A percentile compares a stretch with the other conserved stretches of the same genome.
Evolutionary conservation across 108 stramenopile species (phyloP).

Genomic region (Skeletonema potamos): DNA sequence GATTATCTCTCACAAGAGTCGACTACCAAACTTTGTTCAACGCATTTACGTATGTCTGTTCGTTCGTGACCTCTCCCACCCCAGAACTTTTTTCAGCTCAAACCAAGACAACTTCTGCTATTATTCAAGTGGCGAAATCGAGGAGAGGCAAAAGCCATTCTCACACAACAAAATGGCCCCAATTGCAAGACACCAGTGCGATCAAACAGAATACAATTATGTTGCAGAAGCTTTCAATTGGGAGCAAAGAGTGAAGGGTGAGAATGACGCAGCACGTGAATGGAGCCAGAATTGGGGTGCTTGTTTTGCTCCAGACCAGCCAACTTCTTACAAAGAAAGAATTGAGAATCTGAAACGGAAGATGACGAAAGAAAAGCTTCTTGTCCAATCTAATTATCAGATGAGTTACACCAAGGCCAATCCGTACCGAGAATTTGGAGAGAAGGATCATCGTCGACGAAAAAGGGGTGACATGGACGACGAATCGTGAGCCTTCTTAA

Average conservation of each 20-base stretch:
- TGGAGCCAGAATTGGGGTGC: slow-evolving; percentile 32
- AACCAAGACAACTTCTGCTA: neutral
- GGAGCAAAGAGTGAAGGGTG: slow-evolving; percentile 42
- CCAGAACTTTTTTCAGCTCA: neutral
- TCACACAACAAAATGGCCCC: neutral
- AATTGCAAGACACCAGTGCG: slow-evolving; percentile 33
- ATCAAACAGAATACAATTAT: slow-evolving; percentile 32
- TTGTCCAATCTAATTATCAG: slow-evolving; percentile 30
- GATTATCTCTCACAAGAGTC: too few species aligned
- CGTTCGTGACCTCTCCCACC: neutral
- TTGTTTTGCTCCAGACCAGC: slow-evolving; percentile 22
- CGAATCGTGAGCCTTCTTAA: neutral
- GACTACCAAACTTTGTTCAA: too few species aligned
- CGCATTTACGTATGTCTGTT: too few species aligned
- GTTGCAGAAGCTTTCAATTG: slow-evolving; percentile 44
- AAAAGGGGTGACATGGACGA: neutral
- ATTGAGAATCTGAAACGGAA: slow-evolving; percentile 16
- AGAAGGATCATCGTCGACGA: neutral
- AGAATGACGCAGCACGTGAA: slow-evolving; percentile 17
- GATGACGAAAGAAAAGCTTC: slow-evolving; percentile 20
- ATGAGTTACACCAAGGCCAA: slow-evolving; percentile 19
- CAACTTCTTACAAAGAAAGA: slow-evolving; percentile 27
- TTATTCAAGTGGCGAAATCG: neutral
- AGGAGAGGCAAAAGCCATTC: neutral
- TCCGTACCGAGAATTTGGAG: neutral